These are phyloP conservation scores for Onygenales sp. DNA, from an alignment of 2,329 filamentous ascomycete genomes.

Conservation along the genomic window DNA sequence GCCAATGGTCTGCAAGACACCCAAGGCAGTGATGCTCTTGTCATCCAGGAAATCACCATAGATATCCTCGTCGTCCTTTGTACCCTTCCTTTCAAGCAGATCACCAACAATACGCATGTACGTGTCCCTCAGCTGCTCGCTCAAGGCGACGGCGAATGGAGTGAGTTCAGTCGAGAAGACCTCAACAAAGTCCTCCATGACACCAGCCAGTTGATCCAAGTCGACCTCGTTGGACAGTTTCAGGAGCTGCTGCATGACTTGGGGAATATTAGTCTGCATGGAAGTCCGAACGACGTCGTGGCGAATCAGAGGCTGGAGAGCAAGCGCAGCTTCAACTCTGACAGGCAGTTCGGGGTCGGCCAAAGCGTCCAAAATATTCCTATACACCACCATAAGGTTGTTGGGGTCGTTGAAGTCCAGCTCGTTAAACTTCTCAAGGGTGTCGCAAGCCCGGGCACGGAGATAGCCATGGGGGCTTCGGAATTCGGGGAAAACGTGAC, in stretches of 20 bases:
- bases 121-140: conserved; percentile 90
- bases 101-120: conserved; percentile 91
- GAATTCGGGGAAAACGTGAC: conserved; percentile 98
- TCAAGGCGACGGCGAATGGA: conserved; percentile 90
- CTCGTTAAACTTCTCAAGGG: conserved; percentile 94
- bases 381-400: conserved; percentile 92
- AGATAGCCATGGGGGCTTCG: conserved; percentile 85
- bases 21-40: conserved; percentile 95
- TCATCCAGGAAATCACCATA: conserved; percentile 92
- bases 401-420: conserved; percentile 94
- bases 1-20: conserved; percentile 93
- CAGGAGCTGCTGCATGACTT: conserved; percentile 97
- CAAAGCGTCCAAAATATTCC: conserved; percentile 95
- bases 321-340: conserved; percentile 84
- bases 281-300: conserved; percentile 88
- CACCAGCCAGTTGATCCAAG: conserved; percentile 91
- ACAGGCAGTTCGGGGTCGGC: conserved; percentile 88
- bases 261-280: conserved; percentile 96
- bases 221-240: conserved; percentile 97
- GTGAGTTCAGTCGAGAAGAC: conserved; percentile 96
- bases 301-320: conserved; percentile 87
- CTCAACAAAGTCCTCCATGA: conserved; percentile 99
- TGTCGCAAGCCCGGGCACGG: conserved; percentile 89
- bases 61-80: conserved; percentile 63
- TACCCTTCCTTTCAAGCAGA: conserved; percentile 70